phyloP scores from a whole-genome alignment of 768 basidiomycete species.

The Pleurotus pulmonarius region DNA sequence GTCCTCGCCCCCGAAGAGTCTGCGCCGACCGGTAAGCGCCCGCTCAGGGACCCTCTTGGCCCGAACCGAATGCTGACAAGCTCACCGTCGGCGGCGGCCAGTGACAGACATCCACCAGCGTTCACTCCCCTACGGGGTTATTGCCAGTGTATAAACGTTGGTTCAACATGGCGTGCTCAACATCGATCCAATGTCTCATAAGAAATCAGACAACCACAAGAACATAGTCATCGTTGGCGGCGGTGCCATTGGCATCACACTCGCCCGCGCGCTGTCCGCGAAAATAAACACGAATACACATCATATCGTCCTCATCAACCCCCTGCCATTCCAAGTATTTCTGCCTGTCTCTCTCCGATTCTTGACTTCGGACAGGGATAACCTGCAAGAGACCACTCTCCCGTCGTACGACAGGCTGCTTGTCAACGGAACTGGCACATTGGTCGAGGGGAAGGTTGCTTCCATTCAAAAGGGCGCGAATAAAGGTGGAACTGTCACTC shows the following conservation, averaged over 20 bases:
- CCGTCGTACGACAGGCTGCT: conserved; percentile 52
- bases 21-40: no score
- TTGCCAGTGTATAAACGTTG: no score
- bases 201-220: conserved; percentile 16
- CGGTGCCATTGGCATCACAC: conserved; percentile 43
- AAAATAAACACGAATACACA: conserved; percentile 44
- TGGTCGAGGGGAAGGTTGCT: conserved; percentile 31
- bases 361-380: conserved; percentile 38
- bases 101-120: no score
- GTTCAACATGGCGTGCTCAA: no score
- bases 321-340: conserved; percentile 45
- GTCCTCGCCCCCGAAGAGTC: no score
- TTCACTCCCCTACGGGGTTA: no score
- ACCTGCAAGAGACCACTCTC: conserved; percentile 40
- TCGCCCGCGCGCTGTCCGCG: conserved; percentile 44
- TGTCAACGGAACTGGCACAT: conserved; percentile 23
- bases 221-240: conserved; percentile 53
- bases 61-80: no score
- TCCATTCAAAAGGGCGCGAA: conserved; percentile 21
- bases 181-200: neutral
- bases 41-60: no score
- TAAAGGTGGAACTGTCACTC: conserved; percentile 38
- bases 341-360: conserved; percentile 53
- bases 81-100: no score
- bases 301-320: conserved; percentile 51